Evolutionary conservation across 2,329 filamentous ascomycete species (phyloP).

Genomic region (Apiospora rasikravindrae): DNA sequence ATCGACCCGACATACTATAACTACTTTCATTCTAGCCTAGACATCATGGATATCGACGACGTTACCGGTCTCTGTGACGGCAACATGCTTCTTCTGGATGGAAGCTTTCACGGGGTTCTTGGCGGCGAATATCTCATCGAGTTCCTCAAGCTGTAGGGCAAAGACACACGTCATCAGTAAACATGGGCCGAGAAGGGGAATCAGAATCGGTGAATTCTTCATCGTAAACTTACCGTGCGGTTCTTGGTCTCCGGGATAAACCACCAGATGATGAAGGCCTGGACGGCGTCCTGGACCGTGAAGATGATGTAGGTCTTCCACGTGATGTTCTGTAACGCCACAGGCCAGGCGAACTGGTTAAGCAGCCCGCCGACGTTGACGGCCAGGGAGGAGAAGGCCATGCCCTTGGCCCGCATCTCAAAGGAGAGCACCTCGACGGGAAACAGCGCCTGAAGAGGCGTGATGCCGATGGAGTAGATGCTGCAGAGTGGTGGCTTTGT

Average conservation of each 20-base stretch:
- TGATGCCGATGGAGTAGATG: slow-evolving; percentile 50
- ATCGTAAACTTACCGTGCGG: slow-evolving; percentile 39
- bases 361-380: slow-evolving; percentile 50
- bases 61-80: slow-evolving; percentile 34
- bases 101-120: slow-evolving; percentile 47
- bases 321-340: slow-evolving; percentile 51
- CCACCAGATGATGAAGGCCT: slow-evolving; percentile 49
- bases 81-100: slow-evolving; percentile 42
- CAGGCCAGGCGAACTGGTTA: slow-evolving; percentile 49
- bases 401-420: slow-evolving; percentile 55
- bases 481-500: slow-evolving; percentile 38
- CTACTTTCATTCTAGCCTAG: background rate
- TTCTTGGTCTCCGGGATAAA: slow-evolving; percentile 54
- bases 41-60: slow-evolving; percentile 29
- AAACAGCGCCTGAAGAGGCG: slow-evolving; percentile 46
- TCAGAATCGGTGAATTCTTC: no score
- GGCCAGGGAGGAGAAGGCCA: slow-evolving; percentile 50
- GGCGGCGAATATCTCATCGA: slow-evolving; percentile 50
- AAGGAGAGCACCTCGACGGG: slow-evolving; percentile 53
- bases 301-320: slow-evolving; percentile 59
- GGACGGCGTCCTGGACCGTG: slow-evolving; percentile 46
- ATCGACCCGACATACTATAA: background rate
- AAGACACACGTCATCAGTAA: background rate
- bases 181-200: background rate
- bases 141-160: slow-evolving; percentile 47